These are phyloP conservation scores for Erucastrum elatum DNA, from an alignment of 345 rosid genomes.

Conservation along the genomic window DNA sequence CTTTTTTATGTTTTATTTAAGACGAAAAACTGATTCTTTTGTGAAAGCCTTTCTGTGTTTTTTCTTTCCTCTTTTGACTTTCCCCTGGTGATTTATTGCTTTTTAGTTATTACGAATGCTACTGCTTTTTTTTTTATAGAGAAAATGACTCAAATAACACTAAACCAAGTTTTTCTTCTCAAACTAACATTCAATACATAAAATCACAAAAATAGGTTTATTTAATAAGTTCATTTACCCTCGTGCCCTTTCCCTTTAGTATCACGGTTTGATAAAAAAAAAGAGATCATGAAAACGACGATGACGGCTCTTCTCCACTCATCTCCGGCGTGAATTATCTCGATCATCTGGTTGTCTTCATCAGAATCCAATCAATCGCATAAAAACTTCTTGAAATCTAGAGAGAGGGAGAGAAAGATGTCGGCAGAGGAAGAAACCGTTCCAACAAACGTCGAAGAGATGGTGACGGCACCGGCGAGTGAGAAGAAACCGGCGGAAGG, in stretches of 20 bases:
- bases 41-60: constrained; percentile 27
- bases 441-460: constrained; percentile 42
- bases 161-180: no score
- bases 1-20: neutral
- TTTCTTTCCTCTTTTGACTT: neutral
- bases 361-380: neutral
- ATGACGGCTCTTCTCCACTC: no score
- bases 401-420: neutral
- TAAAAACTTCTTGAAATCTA: neutral
- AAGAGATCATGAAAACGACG: no score
- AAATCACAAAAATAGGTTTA: no score
- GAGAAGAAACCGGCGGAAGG: constrained; percentile 46
- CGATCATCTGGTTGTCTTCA: constrained; percentile 24
- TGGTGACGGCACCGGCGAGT: constrained; percentile 24
- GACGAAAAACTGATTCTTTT: constrained; percentile 27
- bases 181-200: no score
- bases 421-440: constrained; percentile 33
- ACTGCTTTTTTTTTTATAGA: neutral
- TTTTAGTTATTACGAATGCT: neutral
- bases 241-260: no score
- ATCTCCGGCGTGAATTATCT: no score
- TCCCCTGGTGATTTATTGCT: neutral
- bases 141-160: no score
- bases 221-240: no score
- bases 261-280: no score